Evolutionary conservation across 2,329 filamentous ascomycete genomes (phyloP).

Genomic region (Cordyceps pruinosa): DNA sequence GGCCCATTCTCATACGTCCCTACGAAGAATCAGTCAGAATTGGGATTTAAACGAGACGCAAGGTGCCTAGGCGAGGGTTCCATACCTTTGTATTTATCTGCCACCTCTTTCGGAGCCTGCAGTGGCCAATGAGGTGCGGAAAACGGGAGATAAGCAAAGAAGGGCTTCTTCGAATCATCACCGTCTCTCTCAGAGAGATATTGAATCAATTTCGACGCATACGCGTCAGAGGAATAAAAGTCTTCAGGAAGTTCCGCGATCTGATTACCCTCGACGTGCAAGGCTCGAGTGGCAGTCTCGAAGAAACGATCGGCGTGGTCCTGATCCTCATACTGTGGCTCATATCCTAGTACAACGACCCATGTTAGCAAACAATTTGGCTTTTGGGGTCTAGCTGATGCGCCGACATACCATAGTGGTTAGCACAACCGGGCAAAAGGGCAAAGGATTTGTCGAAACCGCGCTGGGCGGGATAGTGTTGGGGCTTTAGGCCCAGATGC

Average conservation of each 20-base stretch:
- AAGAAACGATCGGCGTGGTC: constrained; percentile 35
- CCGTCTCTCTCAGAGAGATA: constrained; percentile 45
- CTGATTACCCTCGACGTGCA: constrained; percentile 26
- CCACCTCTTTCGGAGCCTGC: constrained; percentile 48
- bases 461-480: constrained; percentile 42
- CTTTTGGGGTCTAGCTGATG: background rate
- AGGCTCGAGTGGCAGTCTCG: constrained; percentile 21
- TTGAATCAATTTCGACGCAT: constrained; percentile 44
- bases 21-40: background rate
- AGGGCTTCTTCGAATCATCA: constrained; percentile 33
- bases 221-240: constrained; percentile 49
- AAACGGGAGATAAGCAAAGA: constrained; percentile 56
- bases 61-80: too few relatives aligned
- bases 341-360: constrained; percentile 30
- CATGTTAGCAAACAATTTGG: background rate
- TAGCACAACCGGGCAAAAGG: constrained; percentile 46
- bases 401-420: constrained; percentile 26
- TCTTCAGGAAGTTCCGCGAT: constrained; percentile 35
- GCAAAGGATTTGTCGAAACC: constrained; percentile 49
- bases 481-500: constrained; percentile 26
- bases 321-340: constrained; percentile 32
- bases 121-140: constrained; percentile 59
- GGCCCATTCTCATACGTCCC: constrained; percentile 53
- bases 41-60: background rate
- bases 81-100: constrained; percentile 47